Evolutionary conservation across 148 eudicot species (phyloP).

Genomic region (Rhododendron ovatum): DNA sequence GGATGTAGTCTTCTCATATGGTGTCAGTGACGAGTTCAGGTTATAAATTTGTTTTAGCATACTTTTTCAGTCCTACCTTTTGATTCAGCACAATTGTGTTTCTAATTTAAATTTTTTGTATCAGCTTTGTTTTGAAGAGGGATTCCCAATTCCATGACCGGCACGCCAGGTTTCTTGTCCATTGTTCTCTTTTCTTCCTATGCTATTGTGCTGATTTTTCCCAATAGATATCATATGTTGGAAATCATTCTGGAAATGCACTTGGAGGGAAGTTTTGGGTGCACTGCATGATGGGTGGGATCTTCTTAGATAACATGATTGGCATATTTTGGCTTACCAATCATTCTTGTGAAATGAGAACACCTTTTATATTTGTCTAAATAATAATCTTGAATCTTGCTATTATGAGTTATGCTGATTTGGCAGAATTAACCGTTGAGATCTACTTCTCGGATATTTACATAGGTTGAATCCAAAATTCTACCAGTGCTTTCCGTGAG

Average conservation of each 20-base stretch:
- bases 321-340: background rate
- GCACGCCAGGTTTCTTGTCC: constrained; percentile 49
- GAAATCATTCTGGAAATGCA: too few relatives aligned
- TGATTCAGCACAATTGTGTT: background rate
- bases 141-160: constrained; percentile 38
- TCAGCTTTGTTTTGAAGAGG: constrained; percentile 44
- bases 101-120: background rate
- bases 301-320: background rate
- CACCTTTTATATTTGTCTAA: too few relatives aligned
- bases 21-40: constrained; percentile 84
- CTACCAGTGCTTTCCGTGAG: too few relatives aligned
- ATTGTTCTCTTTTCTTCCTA: background rate
- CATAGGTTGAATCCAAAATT: too few relatives aligned
- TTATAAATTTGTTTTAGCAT: constrained; percentile 8
- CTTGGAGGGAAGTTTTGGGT: too few relatives aligned
- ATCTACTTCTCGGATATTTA: too few relatives aligned
- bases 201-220: background rate
- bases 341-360: background rate
- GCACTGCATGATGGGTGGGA: background rate
- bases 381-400: too few relatives aligned
- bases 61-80: background rate
- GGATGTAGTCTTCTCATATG: constrained; percentile 70
- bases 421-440: too few relatives aligned
- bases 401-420: too few relatives aligned
- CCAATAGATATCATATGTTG: background rate